phyloP scores from a whole-genome alignment of 1,284 basidiomycete genomes.

The Ganoderma multipileum region DNA sequence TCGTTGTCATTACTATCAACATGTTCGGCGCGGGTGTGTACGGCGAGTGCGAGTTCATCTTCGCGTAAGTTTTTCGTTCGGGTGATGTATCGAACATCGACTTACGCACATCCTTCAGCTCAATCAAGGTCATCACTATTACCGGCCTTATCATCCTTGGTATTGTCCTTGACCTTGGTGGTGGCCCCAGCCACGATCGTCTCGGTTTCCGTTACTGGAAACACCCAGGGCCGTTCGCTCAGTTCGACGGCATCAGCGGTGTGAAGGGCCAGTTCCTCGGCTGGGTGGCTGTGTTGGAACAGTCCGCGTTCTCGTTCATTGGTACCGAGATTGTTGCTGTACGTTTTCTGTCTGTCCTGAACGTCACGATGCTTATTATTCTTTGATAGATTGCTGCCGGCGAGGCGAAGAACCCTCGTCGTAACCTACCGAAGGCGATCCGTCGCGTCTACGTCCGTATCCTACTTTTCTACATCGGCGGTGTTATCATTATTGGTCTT shows the following conservation, averaged over 20 bases:
- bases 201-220: conserved; percentile 60
- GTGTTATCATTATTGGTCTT: conserved; percentile 69
- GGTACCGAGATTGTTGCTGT: conserved; percentile 83
- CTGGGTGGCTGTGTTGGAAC: conserved; percentile 58
- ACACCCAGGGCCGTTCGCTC: conserved; percentile 62
- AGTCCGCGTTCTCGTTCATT: conserved; percentile 79
- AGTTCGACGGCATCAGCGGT: conserved; percentile 52
- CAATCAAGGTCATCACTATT: conserved; percentile 68
- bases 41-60: conserved; percentile 64
- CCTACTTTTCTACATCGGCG: conserved; percentile 72
- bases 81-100: not conserved
- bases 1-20: conserved; percentile 73
- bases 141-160: conserved; percentile 59
- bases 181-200: conserved; percentile 59
- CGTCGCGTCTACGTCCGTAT: conserved; percentile 78
- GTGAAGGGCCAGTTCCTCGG: conserved; percentile 59
- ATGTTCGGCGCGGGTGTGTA: conserved; percentile 57
- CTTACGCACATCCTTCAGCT: conserved; percentile 36
- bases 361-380: not conserved
- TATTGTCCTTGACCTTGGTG: conserved; percentile 66
- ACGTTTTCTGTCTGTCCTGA: conserved; percentile 40
- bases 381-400: conserved; percentile 70
- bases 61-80: conserved; percentile 43
- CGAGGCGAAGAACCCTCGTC: conserved; percentile 74
- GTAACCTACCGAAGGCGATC: conserved; percentile 74